Evolutionary conservation across 2,329 filamentous ascomycete species (phyloP), one percentile per base, ranked within the genome.

Genomic region (Calycina marina): DNA sequence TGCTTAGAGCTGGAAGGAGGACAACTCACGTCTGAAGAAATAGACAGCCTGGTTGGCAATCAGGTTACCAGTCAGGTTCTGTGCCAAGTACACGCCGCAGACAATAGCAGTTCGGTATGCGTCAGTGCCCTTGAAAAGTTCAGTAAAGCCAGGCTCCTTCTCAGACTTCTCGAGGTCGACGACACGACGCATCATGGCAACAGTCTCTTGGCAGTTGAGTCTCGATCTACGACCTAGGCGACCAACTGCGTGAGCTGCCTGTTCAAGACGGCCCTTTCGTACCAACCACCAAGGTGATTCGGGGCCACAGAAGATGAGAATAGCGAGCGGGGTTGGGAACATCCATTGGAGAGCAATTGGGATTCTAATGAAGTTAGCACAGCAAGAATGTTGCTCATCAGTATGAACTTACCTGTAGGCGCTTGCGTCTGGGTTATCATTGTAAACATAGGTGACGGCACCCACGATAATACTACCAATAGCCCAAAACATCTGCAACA

Each of bases 401-500:
- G 32, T 39, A 39, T 16, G 30, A 12, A 37, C 58, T 37, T 51
- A 64, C 61, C 52, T 58, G 52, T 62, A 67, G 0, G 63, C 55
- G 4, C 28, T 36, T 4, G 48, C 15, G 40, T 51, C 36, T 11
- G 36, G 0, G 28, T 39, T 45, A 25, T 45, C 48, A 40, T 70
- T 58, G 56, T 70, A 72, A 29, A 52, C 47, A 50, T 68, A 75
- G 31, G 65, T 67, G 38, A 69, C 60, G 37, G 54, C 69, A 18
- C 60, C 65, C 14, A 75, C 71, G 36, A 76, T 70, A 48, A 76
- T 75, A 20, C 55, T 51, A 15, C 70, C 71, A 46, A 76, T 67
- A 12, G 69, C 65, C 70, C 70, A 76, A 56, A 69, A 71, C 69
- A 75, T 74, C 55, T 76, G 71, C 52, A 76, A 44, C 63, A 69